Conservation (phyloP, 2,329 filamentous ascomycete species). For the Talaromyces verruculosus region DNA sequence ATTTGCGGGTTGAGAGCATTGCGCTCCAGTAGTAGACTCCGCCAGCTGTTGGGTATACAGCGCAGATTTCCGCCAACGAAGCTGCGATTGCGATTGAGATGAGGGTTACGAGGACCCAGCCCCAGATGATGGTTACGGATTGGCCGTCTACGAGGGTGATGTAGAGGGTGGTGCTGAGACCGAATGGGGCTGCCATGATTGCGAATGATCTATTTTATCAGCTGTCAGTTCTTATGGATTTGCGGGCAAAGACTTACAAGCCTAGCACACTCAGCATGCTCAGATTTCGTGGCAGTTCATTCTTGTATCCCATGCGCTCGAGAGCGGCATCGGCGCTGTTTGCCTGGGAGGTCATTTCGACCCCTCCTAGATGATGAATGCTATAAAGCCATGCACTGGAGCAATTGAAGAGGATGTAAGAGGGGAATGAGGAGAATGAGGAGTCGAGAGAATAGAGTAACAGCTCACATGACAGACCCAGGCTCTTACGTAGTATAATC, state of each 20-base stretch:
- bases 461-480: background rate
- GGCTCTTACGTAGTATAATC: conserved; percentile 5
- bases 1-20: conserved; percentile 65
- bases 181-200: conserved; percentile 72
- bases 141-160: conserved; percentile 69
- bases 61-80: conserved; percentile 68
- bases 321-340: conserved; percentile 57
- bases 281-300: conserved; percentile 64
- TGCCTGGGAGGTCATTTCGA: conserved; percentile 1
- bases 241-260: conserved; percentile 41
- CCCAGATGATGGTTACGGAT: conserved; percentile 68
- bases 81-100: conserved; percentile 65
- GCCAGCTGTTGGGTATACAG: conserved; percentile 66
- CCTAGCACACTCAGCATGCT: conserved; percentile 70
- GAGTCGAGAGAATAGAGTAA: background rate
- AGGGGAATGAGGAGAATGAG: background rate
- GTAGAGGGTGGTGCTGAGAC: conserved; percentile 66
- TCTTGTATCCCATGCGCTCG: conserved; percentile 67
- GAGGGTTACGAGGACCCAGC: conserved; percentile 65
- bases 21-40: conserved; percentile 72
- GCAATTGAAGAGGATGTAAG: background rate
- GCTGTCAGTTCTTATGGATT: background rate
- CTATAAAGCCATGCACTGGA: background rate
- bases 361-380: background rate
- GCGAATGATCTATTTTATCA: conserved; percentile 58